phyloP scores from a whole-genome alignment of 768 basidiomycete genomes.

The Suillus fuscotomentosus region DNA sequence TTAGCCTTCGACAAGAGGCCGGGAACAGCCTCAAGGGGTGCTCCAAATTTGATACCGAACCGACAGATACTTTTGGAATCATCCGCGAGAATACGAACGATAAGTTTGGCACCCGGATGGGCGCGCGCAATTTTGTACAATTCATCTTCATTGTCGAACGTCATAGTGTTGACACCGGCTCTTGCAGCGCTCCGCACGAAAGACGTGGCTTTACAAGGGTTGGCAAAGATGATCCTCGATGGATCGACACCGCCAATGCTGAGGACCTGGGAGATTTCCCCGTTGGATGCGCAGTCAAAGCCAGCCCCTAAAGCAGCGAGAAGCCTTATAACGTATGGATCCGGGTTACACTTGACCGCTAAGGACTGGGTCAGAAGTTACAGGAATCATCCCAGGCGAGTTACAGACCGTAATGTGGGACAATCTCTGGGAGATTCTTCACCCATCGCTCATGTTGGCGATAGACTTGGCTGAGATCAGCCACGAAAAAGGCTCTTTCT shows the following conservation, averaged over 20 bases:
- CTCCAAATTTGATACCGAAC: constrained; percentile 96
- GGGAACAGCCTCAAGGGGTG: constrained; percentile 77
- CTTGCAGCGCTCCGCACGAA: constrained; percentile 86
- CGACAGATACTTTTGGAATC: constrained; percentile 94
- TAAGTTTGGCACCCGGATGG: constrained; percentile 80
- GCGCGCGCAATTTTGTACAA: constrained; percentile 85
- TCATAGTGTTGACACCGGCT: constrained; percentile 87
- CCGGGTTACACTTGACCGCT: constrained; percentile 99
- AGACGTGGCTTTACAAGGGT: constrained; percentile 96
- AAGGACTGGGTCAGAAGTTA: constrained; percentile 23
- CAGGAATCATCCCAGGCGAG: constrained; percentile 18
- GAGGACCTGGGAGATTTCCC: constrained; percentile 85
- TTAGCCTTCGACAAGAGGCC: constrained; percentile 76
- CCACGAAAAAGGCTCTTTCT: constrained; percentile 96
- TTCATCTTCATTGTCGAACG: constrained; percentile 98
- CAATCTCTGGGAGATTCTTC: constrained; percentile 73
- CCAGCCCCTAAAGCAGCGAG: constrained; percentile 88
- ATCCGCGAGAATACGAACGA: constrained; percentile 96
- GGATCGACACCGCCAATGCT: constrained; percentile 72
- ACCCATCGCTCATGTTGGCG: constrained; percentile 84
- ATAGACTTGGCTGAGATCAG: constrained; percentile 88
- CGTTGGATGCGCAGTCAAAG: constrained; percentile 96
- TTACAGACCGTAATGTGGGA: constrained; percentile 87
- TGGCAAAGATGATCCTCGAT: constrained; percentile 91
- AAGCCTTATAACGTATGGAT: constrained; percentile 89